Evolutionary conservation across 2,329 filamentous ascomycete species (phyloP).

Genomic region (Cytospora mali): DNA sequence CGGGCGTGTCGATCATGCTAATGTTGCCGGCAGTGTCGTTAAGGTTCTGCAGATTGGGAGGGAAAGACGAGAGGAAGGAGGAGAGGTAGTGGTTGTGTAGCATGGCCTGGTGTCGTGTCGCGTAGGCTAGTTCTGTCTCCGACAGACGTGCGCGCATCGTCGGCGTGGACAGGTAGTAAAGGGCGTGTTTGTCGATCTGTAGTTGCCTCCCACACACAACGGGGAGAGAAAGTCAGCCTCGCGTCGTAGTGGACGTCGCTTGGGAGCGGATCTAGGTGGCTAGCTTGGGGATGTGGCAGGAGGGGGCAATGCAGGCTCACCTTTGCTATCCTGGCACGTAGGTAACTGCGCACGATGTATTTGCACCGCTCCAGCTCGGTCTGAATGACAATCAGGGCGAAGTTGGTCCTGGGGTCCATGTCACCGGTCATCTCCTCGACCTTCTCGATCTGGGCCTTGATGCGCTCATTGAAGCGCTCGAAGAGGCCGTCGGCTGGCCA

Average conservation of each 20-base stretch:
- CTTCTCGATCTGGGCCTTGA: conserved; percentile 43
- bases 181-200: conserved; percentile 75
- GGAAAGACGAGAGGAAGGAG: conserved; percentile 84
- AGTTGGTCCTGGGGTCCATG: conserved; percentile 89
- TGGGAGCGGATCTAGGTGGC: not conserved
- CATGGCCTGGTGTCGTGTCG: conserved; percentile 81
- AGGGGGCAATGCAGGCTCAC: conserved; percentile 47
- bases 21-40: conserved; percentile 90
- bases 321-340: conserved; percentile 87
- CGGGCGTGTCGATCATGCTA: conserved; percentile 89
- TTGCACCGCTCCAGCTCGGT: conserved; percentile 95
- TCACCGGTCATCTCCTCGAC: conserved; percentile 68
- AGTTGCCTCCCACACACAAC: not conserved
- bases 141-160: conserved; percentile 67
- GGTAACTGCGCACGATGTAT: conserved; percentile 80
- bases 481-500: conserved; percentile 75
- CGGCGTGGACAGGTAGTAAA: conserved; percentile 69
- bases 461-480: conserved; percentile 74
- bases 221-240: conserved; percentile 4
- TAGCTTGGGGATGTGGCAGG: not conserved
- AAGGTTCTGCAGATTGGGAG: conserved; percentile 74
- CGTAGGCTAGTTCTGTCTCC: conserved; percentile 75
- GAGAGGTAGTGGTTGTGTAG: conserved; percentile 82
- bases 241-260: not conserved
- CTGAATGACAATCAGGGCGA: conserved; percentile 91